Evolutionary conservation across 2,329 filamentous ascomycete species (phyloP), one percentile per base, ranked within the genome.

Genomic region (Calonectria ilicicola): DNA sequence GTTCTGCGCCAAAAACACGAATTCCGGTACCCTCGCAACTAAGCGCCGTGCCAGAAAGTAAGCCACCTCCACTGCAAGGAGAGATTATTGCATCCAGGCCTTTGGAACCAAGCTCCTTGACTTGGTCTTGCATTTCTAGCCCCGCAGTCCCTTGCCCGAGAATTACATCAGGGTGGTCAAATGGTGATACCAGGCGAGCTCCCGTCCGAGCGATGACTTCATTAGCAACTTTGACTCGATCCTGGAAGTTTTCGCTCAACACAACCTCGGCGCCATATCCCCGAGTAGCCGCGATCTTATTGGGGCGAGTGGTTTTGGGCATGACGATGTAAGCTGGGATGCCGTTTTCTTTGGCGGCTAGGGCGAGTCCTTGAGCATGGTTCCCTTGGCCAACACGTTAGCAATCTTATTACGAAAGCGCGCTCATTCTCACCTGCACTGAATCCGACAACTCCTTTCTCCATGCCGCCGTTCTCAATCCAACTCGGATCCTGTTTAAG

Each of bases 151-250:
- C 97, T 85, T 98, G 96, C 0, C 97, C 96, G 0, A 98, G 90
- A 65, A 98, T 93, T 75, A 98, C 95, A 82, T 98, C 91, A 2
- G 94, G 93, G 84, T 98, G 94, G 82, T 98, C 95, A 82, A 98
- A 98, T 0, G 96, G 96, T 67, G 96, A 96, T 7, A 98, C 89
- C 10, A 98, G 86, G 0, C 92, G 91, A 0, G 95, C 95, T 47
- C 93, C 93, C 0, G 94, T 98, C 71, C 92, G 85, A 32, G 86
- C 85, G 1, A 95, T 89, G 5, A 98, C 91, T 5, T 91, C 85
- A 17, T 83, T 87, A 0, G 95, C 92, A 10, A 93, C 93, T 84
- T 98, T 95, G 58, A 96, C 92, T 86, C 98, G 96, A 6, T 89
- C 86, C 42, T 90, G 91, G 2, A 95, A 98, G 69, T 91, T 93